phyloP scores from a whole-genome alignment of 306 rosid genomes.

The Medicago arabica region DNA sequence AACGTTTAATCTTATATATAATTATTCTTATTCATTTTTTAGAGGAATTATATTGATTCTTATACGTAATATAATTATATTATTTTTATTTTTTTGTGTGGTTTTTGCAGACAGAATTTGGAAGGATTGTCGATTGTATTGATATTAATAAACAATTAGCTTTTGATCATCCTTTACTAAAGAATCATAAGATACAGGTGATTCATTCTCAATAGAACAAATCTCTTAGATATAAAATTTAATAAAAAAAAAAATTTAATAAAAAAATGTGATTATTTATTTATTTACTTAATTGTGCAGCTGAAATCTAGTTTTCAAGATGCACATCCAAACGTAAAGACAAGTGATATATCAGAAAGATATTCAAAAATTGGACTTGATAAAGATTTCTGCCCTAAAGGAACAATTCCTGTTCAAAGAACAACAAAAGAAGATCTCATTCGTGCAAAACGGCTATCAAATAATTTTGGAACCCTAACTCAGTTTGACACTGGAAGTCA shows the following conservation, averaged over 20 bases:
- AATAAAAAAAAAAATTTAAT: too few species aligned
- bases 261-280: too few species aligned
- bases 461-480: neutral
- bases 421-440: conserved; percentile 29
- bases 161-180: conserved; percentile 37
- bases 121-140: conserved; percentile 37
- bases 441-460: neutral
- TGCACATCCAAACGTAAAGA: neutral
- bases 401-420: conserved; percentile 26
- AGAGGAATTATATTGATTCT: too few species aligned
- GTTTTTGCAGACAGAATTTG: neutral
- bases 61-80: too few species aligned
- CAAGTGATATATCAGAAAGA: neutral
- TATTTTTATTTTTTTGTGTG: too few species aligned
- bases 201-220: neutral
- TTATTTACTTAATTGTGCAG: neutral
- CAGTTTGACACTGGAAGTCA: neutral
- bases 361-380: neutral
- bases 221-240: too few species aligned
- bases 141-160: conserved; percentile 39
- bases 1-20: too few species aligned
- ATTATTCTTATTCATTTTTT: too few species aligned
- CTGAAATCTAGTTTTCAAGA: conserved; percentile 6
- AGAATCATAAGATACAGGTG: conserved; percentile 41
- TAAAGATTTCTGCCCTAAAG: neutral